Conservation (phyloP, 2,329 filamentous ascomycete genomes). For the Penicillium sp. region DNA sequence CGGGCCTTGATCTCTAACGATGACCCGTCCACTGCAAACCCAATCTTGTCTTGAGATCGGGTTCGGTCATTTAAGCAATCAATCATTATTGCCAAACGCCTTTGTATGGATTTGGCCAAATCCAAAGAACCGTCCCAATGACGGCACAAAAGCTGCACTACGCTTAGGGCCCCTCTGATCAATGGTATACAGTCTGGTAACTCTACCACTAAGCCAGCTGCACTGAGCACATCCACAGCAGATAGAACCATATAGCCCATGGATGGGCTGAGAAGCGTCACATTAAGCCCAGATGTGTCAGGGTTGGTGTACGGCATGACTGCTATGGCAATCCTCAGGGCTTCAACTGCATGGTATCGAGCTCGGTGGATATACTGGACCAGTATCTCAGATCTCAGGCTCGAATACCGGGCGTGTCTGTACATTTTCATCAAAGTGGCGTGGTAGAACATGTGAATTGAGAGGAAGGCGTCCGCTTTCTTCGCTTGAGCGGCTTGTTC, state of each 20-base stretch:
- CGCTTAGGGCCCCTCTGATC: slow-evolving; percentile 54
- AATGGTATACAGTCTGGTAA: slow-evolving; percentile 56
- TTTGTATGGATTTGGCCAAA: slow-evolving; percentile 52
- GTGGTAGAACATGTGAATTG: slow-evolving; percentile 68
- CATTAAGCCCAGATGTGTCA: slow-evolving; percentile 28
- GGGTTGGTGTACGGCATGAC: slow-evolving; percentile 23
- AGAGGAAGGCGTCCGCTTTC: slow-evolving; percentile 60
- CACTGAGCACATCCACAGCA: slow-evolving; percentile 66
- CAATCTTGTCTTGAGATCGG: slow-evolving; percentile 34
- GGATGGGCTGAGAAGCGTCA: slow-evolving; percentile 59
- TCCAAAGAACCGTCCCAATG: slow-evolving; percentile 61
- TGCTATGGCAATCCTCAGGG: slow-evolving; percentile 48
- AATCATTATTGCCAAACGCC: slow-evolving; percentile 48
- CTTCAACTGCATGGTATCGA: slow-evolving; percentile 53
- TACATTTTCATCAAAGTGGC: slow-evolving; percentile 65
- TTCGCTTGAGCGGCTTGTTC: slow-evolving; percentile 55
- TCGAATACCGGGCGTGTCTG: slow-evolving; percentile 55
- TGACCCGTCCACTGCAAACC: slow-evolving; percentile 36
- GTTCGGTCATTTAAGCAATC: slow-evolving; percentile 37
- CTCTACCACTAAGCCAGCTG: slow-evolving; percentile 56
- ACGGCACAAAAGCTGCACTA: slow-evolving; percentile 56
- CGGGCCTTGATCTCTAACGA: slow-evolving; percentile 44
- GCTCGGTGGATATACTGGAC: slow-evolving; percentile 51
- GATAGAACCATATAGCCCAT: slow-evolving; percentile 62
- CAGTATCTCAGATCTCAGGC: slow-evolving; percentile 44